phyloP scores from a whole-genome alignment of 257 asterid genomes.

The Solanum lignicaule region DNA sequence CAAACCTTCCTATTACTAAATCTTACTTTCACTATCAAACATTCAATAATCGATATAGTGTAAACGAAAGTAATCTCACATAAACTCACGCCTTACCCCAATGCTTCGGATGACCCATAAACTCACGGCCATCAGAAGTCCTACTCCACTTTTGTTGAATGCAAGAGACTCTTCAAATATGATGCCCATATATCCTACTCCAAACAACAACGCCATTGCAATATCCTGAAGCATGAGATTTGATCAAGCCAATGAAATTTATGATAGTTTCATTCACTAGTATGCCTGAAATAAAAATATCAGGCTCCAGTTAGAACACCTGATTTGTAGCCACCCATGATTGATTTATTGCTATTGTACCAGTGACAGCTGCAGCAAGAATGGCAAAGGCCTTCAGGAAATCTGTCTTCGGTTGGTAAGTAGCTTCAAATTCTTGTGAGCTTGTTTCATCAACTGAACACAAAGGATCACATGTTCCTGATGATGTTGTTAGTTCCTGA shows the following conservation, averaged over 20 bases:
- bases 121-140: slow-evolving; percentile 93
- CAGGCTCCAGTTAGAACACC: slow-evolving; percentile 30
- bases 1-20: not conserved
- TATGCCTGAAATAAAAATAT: not conserved
- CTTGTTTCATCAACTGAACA: slow-evolving; percentile 86
- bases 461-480: slow-evolving; percentile 90
- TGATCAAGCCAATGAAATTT: slow-evolving; percentile 5
- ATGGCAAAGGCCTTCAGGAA: slow-evolving; percentile 76
- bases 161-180: slow-evolving; percentile 96
- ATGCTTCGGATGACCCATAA: slow-evolving; percentile 92
- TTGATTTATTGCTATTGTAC: slow-evolving; percentile 80
- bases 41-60: not conserved
- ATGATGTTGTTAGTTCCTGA: slow-evolving; percentile 27
- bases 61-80: not conserved
- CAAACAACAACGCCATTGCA: slow-evolving; percentile 86
- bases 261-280: not conserved
- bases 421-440: slow-evolving; percentile 58
- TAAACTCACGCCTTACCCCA: slow-evolving; percentile 45
- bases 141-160: slow-evolving; percentile 96
- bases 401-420: slow-evolving; percentile 79
- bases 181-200: slow-evolving; percentile 86
- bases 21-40: not conserved
- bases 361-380: slow-evolving; percentile 76
- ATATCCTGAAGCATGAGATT: slow-evolving; percentile 53
- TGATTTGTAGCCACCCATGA: slow-evolving; percentile 96